A percentile compares a stretch with the other conserved stretches of the same genome.
Evolutionary conservation across 179 eudicot species (phyloP).

Genomic region (Beta lomatogona): DNA sequence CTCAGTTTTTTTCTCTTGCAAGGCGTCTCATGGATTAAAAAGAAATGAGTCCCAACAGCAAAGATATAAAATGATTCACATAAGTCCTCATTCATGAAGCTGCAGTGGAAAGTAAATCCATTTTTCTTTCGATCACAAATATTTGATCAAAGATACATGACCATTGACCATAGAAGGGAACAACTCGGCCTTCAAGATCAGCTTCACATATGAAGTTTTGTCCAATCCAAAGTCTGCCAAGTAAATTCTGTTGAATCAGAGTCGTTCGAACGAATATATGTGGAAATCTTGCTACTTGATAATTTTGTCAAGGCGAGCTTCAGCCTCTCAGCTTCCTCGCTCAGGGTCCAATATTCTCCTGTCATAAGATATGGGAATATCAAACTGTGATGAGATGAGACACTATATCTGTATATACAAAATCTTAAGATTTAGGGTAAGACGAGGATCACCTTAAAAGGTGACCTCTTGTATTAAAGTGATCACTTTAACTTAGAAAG

Average conservation of each 20-base stretch:
- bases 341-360: slow-evolving; percentile 57
- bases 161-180: background rate
- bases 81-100: background rate
- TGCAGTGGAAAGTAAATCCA: background rate
- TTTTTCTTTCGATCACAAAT: slow-evolving; percentile 28
- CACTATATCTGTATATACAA: too few species aligned
- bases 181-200: background rate
- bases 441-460: too few species aligned
- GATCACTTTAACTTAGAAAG: too few species aligned
- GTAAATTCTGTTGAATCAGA: slow-evolving; percentile 27
- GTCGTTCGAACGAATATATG: slow-evolving; percentile 30
- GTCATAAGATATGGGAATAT: slow-evolving; percentile 10
- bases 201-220: slow-evolving; percentile 49
- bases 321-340: slow-evolving; percentile 53
- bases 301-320: slow-evolving; percentile 35
- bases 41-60: background rate
- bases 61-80: background rate
- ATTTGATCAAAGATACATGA: slow-evolving; percentile 10
- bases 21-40: background rate
- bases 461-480: too few species aligned
- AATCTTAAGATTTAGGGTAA: too few species aligned
- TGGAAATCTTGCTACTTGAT: slow-evolving; percentile 13
- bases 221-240: slow-evolving; percentile 53
- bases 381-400: background rate
- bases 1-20: too few species aligned